Evolutionary conservation across 2,329 filamentous ascomycete genomes (phyloP), one percentile per base, ranked within the genome.

Genomic region (Nigrograna mackinnonii): DNA sequence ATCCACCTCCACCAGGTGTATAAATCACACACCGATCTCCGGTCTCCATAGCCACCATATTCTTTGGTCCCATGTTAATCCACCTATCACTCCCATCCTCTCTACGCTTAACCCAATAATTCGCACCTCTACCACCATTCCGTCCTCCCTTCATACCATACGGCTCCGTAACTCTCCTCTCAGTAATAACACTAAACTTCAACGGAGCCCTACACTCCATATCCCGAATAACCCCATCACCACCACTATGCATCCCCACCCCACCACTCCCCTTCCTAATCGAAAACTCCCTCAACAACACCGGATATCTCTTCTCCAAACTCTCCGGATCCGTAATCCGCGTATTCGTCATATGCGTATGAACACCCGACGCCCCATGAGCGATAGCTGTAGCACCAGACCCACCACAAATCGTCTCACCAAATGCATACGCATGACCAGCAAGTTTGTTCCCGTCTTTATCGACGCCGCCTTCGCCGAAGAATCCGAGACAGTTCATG

Each of bases 61-160:
- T 28, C 24, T 28, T 28, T n/a, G 24, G 24, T 28, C n/a, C 24
- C 24, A 28, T 28, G n/a, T 28, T 28, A n/a, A 28, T n/a, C 24
- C 24, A 28, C 24, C 24, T 28, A 28, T n/a, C 24, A 28, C n/a
- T 28, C 24, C n/a, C 24, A 9, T 28, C n/a, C 24, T 28, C 24
- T 9, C 9, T n/a, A 9, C 24, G 24, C 24, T 28, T 28, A 9
- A n/a, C 24, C 24, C 24, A 28, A 28, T 28, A 28, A 54, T 95
- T 95, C 49, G 89, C 72, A 0, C 90, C 90, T 35, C 85, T 83
- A 54, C 81, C 68, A 0, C 82, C 91, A 50, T 89, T 84, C 47
- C 83, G 82, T 5, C 90, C 90, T 1, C 90, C 90, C 12, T 82
- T 83, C 39, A 95, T 75, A 0, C 90, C 90, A 55, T 89, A 95